A percentile compares a stretch with the other conserved stretches of the same genome.
Conservation (phyloP, 768 basidiomycete species). For the Hygrocybe punicea region DNA sequence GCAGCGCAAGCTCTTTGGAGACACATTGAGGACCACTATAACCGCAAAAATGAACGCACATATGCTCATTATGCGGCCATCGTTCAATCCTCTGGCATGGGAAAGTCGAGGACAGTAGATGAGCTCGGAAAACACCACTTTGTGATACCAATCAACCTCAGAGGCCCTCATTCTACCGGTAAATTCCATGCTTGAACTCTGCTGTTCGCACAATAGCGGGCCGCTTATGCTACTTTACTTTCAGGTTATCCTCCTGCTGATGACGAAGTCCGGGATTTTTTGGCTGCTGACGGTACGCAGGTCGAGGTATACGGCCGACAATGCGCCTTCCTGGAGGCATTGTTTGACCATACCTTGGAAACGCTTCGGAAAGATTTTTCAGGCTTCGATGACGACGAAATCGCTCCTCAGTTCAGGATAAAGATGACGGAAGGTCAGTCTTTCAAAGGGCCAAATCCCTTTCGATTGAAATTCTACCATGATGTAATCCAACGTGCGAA, state of each 20-base stretch:
- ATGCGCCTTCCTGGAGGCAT: neutral
- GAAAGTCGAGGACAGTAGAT: conserved; percentile 8
- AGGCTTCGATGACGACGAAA: neutral
- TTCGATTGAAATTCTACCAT: neutral
- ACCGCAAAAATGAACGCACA: neutral
- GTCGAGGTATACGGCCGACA: neutral
- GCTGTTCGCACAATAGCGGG: neutral
- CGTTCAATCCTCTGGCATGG: conserved; percentile 10
- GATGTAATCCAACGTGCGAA: neutral
- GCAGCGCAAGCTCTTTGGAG: neutral
- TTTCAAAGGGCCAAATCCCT: neutral
- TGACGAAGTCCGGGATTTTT: neutral
- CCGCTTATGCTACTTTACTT: neutral
- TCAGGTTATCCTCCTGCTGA: conserved; percentile 4
- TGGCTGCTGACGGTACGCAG: neutral
- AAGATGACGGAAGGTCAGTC: neutral
- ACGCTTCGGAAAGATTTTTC: neutral
- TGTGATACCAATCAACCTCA: conserved; percentile 4
- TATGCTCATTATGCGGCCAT: conserved; percentile 1
- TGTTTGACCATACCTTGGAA: conserved; percentile 2
- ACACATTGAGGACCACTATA: neutral
- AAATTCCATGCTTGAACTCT: neutral
- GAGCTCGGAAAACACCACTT: conserved; percentile 2
- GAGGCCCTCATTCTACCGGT: neutral
- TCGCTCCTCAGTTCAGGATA: neutral